Base-by-base conservation (phyloP, 2,329 filamentous ascomycete species). In the Claviceps quebecensis region DNA sequence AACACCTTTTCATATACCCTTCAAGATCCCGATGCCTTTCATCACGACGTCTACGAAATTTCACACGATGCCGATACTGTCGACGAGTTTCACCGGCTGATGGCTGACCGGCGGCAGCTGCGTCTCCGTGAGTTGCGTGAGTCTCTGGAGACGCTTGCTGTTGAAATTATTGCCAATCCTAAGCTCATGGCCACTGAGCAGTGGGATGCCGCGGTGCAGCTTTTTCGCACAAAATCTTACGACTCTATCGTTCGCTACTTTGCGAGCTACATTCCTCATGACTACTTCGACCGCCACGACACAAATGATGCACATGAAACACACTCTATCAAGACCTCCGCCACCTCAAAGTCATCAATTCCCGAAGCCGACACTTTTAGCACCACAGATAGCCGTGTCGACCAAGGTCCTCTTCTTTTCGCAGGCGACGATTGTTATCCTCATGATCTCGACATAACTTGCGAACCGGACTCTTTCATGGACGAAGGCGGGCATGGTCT, bases 191-290 rank as follows among this genome's bases (percentile, higher is more conserved):
- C 75, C 52, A 77, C 74, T 47, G 69, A 76, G 17, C 77, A 80
- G 65, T 81, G 77, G 77, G 71, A 76, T 56, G 66, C 73, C 56
- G 77, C 77, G 26, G 60, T 80, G 29, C 77, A 80, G 60, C 72
- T 80, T 51, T 80, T 81, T 60, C 73, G 77, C 14, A 77, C 76
- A 9, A 74, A 69, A 58, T 79, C 76, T 2, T 72, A 79, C 52
- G 77, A 81, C 62, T 80, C 77, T 17, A 74, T 81, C 54, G 74
- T 81, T 55, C 70, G 76, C 56, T 80, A 77, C 60, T 81, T 79
- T 62, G 69, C 75, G 19, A 80, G 75, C 47, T 80, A 80, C 56
- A 71, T 81, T 7, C 76, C 77, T 26, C 65, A 72, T 11, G 67
- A 72, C 54, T 73, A 76, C 53, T 61, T 69, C 2, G 59, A 64